These are phyloP conservation scores for Cryoendolithus antarcticus DNA, from an alignment of 2,329 filamentous ascomycete species.

Conservation along the genomic window DNA sequence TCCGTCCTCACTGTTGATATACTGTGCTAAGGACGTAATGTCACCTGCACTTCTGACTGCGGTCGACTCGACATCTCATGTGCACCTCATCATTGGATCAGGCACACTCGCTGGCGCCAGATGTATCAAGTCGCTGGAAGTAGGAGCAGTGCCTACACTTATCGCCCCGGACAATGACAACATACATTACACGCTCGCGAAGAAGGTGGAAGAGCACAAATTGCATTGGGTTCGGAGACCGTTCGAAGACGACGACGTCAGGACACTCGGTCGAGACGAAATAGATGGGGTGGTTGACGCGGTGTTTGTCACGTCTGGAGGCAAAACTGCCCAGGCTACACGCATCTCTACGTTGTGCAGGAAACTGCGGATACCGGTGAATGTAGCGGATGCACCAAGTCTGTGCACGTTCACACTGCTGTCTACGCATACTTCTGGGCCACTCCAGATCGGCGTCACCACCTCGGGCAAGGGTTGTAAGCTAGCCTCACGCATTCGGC, in stretches of 20 bases:
- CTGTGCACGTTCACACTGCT: slow-evolving; percentile 85
- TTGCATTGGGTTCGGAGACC: slow-evolving; percentile 53
- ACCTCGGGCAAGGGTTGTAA: slow-evolving; percentile 94
- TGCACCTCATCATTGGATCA: slow-evolving; percentile 77
- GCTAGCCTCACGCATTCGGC: slow-evolving; percentile 73
- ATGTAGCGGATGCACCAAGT: slow-evolving; percentile 75
- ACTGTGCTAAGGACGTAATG: slow-evolving; percentile 19
- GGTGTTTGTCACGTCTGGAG: slow-evolving; percentile 68
- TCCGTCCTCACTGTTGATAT: too few species aligned
- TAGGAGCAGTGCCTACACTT: slow-evolving; percentile 69
- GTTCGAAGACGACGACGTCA: slow-evolving; percentile 62
- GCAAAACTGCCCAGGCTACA: slow-evolving; percentile 36
- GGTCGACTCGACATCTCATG: slow-evolving; percentile 54
- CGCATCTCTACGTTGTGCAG: slow-evolving; percentile 65
- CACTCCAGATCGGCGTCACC: slow-evolving; percentile 87
- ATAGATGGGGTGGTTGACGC: slow-evolving; percentile 72
- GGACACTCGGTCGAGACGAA: slow-evolving; percentile 65
- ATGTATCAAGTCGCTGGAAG: slow-evolving; percentile 65
- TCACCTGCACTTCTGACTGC: slow-evolving; percentile 55
- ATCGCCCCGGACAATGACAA: slow-evolving; percentile 53
- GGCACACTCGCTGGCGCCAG: slow-evolving; percentile 79
- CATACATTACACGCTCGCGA: slow-evolving; percentile 48
- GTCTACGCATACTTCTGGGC: slow-evolving; percentile 78
- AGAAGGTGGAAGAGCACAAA: slow-evolving; percentile 52
- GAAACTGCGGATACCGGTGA: slow-evolving; percentile 75